Conservation (phyloP, 768 basidiomycete genomes). For the Trametes punicea region DNA sequence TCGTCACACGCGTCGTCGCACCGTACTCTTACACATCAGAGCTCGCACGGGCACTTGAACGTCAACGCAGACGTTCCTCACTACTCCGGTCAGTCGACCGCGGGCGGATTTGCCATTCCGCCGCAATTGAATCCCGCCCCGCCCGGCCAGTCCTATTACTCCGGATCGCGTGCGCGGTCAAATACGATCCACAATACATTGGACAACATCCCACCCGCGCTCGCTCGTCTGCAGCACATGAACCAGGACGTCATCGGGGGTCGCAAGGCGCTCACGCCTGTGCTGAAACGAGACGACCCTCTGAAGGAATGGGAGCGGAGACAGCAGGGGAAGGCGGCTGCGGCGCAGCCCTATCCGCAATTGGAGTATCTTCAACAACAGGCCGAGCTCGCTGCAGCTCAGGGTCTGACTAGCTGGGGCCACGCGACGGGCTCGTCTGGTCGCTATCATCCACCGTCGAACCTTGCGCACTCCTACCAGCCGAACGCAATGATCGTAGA, state of each 20-base stretch:
- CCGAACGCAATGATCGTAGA: conserved; percentile 63
- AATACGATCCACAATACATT: conserved; percentile 93
- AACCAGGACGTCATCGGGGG: conserved; percentile 76
- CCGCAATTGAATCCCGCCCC: conserved; percentile 44
- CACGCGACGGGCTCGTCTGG: conserved; percentile 25
- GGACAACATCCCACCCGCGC: conserved; percentile 89
- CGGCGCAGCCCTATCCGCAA: conserved; percentile 82
- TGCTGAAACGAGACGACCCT: conserved; percentile 91
- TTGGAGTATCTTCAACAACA: conserved; percentile 92
- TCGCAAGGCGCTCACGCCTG: conserved; percentile 86
- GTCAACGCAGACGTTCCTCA: conserved; percentile 28
- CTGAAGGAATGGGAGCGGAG: conserved; percentile 95
- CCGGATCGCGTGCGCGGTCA: conserved; percentile 70
- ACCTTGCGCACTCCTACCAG: conserved; percentile 58
- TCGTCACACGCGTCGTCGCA: conserved; percentile 35
- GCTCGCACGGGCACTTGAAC: conserved; percentile 45
- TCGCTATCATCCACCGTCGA: conserved; percentile 62
- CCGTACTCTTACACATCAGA: conserved; percentile 46
- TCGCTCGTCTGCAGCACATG: conserved; percentile 87
- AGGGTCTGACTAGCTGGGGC: conserved; percentile 58
- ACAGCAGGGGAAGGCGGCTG: conserved; percentile 66
- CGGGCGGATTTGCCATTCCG: conserved; percentile 24
- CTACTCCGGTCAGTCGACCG: conserved; percentile 20
- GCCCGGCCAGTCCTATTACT: conserved; percentile 67
- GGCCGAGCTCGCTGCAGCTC: conserved; percentile 72